A percentile compares a stretch with the other conserved stretches of the same genome.
phyloP scores from a whole-genome alignment of 768 basidiomycete species.

The Kondoa subrosea region DNA sequence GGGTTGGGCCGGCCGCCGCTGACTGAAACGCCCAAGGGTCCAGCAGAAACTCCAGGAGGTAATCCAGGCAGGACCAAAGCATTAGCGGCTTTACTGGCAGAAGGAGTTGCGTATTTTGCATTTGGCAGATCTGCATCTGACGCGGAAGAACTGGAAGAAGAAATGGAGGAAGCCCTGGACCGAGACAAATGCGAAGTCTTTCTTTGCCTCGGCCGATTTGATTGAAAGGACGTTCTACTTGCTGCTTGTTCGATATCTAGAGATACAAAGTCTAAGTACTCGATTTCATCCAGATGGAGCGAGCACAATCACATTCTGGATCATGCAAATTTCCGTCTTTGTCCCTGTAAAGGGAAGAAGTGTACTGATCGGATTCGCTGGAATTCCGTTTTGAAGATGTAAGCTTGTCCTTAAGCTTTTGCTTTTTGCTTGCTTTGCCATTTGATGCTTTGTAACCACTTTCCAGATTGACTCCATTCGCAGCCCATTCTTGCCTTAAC shows the following conservation, averaged over 20 bases:
- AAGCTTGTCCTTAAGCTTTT: background rate
- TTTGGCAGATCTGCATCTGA: background rate
- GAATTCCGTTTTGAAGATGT: background rate
- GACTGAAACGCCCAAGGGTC: background rate
- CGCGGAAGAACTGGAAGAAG: background rate
- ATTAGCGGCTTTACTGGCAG: background rate
- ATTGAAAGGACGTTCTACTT: background rate
- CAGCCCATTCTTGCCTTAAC: too few relatives aligned
- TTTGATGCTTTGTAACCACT: background rate
- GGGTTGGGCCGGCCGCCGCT: background rate
- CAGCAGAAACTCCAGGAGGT: slow-evolving; percentile 1
- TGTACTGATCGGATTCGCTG: background rate
- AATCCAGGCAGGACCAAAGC: background rate
- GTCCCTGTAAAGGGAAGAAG: background rate
- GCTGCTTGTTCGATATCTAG: background rate
- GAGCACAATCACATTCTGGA: slow-evolving; percentile 1
- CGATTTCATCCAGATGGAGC: background rate
- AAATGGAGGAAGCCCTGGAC: background rate
- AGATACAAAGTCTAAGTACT: background rate
- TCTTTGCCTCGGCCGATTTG: background rate
- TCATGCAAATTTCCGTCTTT: background rate
- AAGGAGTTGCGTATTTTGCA: background rate
- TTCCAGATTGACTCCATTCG: too few relatives aligned
- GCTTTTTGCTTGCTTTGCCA: background rate
- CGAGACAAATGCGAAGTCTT: background rate